These are phyloP conservation scores for Cladosporium austrohemisphaericum DNA, from an alignment of 2,329 filamentous ascomycete genomes.

Conservation along the genomic window DNA sequence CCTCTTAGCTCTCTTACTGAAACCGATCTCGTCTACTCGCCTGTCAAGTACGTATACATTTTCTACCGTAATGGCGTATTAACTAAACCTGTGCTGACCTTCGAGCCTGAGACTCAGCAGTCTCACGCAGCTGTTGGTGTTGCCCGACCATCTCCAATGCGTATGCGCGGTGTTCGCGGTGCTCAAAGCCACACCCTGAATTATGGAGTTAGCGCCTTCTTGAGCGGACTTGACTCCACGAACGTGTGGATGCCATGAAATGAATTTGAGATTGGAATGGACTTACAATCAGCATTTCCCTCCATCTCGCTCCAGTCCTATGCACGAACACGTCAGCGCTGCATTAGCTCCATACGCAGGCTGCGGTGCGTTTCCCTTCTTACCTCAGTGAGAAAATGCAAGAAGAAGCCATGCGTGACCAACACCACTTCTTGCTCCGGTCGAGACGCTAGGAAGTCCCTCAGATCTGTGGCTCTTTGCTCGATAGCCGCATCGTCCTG, in stretches of 20 bases:
- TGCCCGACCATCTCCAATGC: neutral
- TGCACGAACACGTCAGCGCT: neutral
- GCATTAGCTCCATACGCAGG: too few relatives aligned
- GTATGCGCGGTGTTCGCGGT: slow-evolving; percentile 1
- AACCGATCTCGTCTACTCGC: neutral
- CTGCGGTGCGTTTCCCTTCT: too few relatives aligned
- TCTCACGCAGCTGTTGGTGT: neutral
- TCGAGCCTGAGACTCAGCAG: neutral
- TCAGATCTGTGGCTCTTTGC: neutral
- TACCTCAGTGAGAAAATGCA: slow-evolving; percentile 1
- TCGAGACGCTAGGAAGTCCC: neutral
- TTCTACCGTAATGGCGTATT: neutral
- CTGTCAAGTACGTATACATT: neutral
- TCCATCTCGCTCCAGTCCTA: neutral
- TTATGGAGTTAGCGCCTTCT: too few relatives aligned
- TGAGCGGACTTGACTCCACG: too few relatives aligned
- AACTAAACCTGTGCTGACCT: neutral
- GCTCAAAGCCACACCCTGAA: neutral
- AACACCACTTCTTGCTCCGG: neutral
- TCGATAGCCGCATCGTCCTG: neutral
- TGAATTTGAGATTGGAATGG: too few relatives aligned
- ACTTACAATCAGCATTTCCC: neutral
- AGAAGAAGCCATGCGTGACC: neutral
- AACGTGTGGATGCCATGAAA: too few relatives aligned
- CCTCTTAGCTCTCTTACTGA: too few relatives aligned